Conservation (phyloP, 2,329 filamentous ascomycete species). For the Penicillium sp. region DNA sequence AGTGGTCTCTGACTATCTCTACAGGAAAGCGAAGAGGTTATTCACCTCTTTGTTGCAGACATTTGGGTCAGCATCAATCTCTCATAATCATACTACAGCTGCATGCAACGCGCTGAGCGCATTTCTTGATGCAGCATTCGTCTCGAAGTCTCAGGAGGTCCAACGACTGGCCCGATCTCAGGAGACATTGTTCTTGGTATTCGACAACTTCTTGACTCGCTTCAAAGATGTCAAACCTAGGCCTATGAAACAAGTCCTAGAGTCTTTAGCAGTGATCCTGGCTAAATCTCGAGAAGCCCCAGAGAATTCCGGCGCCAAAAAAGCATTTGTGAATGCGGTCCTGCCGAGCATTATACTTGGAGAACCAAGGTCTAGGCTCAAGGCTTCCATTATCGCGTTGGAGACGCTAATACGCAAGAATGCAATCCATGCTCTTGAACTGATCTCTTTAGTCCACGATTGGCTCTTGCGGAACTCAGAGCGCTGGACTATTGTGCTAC, state of each 20-base stretch:
- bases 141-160: conserved; percentile 38
- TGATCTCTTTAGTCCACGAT: conserved; percentile 34
- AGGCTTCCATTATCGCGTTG: conserved; percentile 41
- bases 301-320: conserved; percentile 26
- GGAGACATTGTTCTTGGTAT: conserved; percentile 46
- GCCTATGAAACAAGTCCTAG: conserved; percentile 51
- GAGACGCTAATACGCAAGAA: conserved; percentile 46
- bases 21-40: conserved; percentile 39
- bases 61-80: conserved; percentile 43
- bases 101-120: conserved; percentile 52
- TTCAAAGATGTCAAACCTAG: conserved; percentile 51
- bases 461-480: conserved; percentile 42
- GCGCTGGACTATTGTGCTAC: conserved; percentile 38
- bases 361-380: conserved; percentile 45
- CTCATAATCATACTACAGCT: conserved; percentile 46
- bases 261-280: conserved; percentile 44
- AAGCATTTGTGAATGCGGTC: conserved; percentile 31
- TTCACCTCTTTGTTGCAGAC: conserved; percentile 50
- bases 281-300: conserved; percentile 33
- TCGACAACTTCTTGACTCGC: conserved; percentile 45
- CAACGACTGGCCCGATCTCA: conserved; percentile 39
- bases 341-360: conserved; percentile 45
- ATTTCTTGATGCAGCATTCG: conserved; percentile 45
- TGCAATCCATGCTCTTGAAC: conserved; percentile 36
- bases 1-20: not conserved